Conservation (phyloP, 2,329 filamentous ascomycete species). For the Fusarium siculi region DNA sequence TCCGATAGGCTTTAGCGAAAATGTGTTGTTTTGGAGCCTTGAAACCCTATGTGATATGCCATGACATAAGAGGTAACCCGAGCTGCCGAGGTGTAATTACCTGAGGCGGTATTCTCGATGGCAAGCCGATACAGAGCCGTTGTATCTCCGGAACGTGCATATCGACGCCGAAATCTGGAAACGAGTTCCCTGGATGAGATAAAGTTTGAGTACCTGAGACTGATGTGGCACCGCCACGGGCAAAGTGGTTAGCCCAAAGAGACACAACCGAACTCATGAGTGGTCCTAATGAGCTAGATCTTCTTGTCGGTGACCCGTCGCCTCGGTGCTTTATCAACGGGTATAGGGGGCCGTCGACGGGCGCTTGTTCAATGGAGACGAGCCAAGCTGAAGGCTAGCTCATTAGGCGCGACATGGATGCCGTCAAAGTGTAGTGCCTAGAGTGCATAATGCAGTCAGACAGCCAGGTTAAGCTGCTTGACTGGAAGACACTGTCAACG, state of each 20-base stretch:
- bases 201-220: conserved; percentile 13
- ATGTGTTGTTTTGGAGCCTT: not conserved
- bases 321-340: conserved; percentile 25
- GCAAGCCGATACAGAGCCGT: conserved; percentile 20
- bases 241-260: not conserved
- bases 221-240: not conserved
- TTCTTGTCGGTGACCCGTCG: conserved; percentile 1
- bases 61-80: not conserved
- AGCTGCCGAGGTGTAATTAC: not conserved
- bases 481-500: not conserved
- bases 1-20: not conserved
- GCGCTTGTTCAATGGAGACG: conserved; percentile 32
- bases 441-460: not conserved
- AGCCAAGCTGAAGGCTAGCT: conserved; percentile 7
- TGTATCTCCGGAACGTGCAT: conserved; percentile 6
- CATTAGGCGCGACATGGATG: not conserved
- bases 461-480: not conserved
- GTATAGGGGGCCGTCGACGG: conserved; percentile 10
- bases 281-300: conserved; percentile 13
- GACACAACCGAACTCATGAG: not conserved
- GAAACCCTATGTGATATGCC: conserved; percentile 1
- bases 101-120: not conserved
- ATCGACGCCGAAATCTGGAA: not conserved
- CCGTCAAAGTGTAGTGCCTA: not conserved
- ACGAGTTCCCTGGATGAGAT: not conserved